A percentile compares a stretch with the other conserved stretches of the same genome.
These are phyloP conservation scores for Verbena officinalis DNA, from an alignment of 257 asterid genomes.

Conservation along the genomic window DNA sequence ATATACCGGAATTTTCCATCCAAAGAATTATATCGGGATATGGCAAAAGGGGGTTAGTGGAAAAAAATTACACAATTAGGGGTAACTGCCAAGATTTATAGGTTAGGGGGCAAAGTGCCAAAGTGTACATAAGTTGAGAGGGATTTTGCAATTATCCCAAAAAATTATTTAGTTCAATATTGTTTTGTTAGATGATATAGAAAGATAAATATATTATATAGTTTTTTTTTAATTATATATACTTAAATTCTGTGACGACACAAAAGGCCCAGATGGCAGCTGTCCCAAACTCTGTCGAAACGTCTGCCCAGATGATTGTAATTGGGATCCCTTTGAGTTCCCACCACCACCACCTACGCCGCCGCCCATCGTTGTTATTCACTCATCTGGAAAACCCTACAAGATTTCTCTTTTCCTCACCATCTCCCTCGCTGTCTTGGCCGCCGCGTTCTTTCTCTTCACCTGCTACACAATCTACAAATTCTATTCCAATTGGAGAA, in stretches of 20 bases:
- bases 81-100: too few relatives aligned
- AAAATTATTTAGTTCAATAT: too few relatives aligned
- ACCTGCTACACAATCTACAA: constrained; percentile 48
- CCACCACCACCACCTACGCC: constrained; percentile 32
- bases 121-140: too few relatives aligned
- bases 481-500: constrained; percentile 22
- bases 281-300: constrained; percentile 37
- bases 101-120: too few relatives aligned
- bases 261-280: neutral
- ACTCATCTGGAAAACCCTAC: constrained; percentile 18
- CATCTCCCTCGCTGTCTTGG: constrained; percentile 42
- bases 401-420: constrained; percentile 39
- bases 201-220: too few relatives aligned
- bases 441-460: constrained; percentile 44
- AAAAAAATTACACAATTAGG: too few relatives aligned
- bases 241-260: constrained; percentile 24
- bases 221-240: too few relatives aligned
- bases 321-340: neutral
- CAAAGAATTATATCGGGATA: too few relatives aligned
- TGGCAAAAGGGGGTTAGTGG: too few relatives aligned
- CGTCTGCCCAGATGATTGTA: constrained; percentile 37
- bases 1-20: too few relatives aligned
- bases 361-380: neutral
- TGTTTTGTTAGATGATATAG: too few relatives aligned
- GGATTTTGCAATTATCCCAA: too few relatives aligned